Conservation (phyloP, 345 rosid species). For the Gossypium mustelinum region DNA sequence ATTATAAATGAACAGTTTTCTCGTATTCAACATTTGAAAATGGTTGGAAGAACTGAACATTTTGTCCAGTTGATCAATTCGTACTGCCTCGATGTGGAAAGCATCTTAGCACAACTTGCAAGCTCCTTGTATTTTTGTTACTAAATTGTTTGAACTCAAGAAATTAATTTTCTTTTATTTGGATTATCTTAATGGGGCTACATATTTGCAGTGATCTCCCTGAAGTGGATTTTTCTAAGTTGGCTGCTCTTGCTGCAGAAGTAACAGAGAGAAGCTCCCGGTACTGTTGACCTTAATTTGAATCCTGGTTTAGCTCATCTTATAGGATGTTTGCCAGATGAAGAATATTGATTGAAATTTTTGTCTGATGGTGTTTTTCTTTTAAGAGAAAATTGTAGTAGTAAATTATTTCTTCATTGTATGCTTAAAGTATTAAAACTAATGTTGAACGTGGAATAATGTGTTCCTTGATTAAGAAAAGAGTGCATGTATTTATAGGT, state of each 20-base stretch:
- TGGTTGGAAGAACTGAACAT: conserved; percentile 32
- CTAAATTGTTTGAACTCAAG: not conserved
- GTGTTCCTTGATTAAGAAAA: conserved; percentile 4
- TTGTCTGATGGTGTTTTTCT: not conserved
- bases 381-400: not conserved
- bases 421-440: not conserved
- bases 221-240: conserved; percentile 32
- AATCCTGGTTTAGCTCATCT: not conserved
- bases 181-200: conserved; percentile 14
- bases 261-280: conserved; percentile 34
- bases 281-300: conserved; percentile 28
- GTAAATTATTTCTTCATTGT: not conserved
- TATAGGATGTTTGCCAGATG: not conserved
- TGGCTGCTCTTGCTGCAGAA: conserved; percentile 30
- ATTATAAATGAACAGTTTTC: conserved; percentile 33
- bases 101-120: conserved; percentile 32
- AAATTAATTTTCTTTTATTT: not conserved
- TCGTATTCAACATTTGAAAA: conserved; percentile 32
- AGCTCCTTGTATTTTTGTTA: conserved; percentile 26
- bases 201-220: conserved; percentile 32
- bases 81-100: conserved; percentile 34
- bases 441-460: not conserved
- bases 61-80: conserved; percentile 33
- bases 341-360: not conserved
- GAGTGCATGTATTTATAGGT: not conserved